Evolutionary conservation across 1,284 basidiomycete species (phyloP).

Genomic region (Laetiporus sulphureus): DNA sequence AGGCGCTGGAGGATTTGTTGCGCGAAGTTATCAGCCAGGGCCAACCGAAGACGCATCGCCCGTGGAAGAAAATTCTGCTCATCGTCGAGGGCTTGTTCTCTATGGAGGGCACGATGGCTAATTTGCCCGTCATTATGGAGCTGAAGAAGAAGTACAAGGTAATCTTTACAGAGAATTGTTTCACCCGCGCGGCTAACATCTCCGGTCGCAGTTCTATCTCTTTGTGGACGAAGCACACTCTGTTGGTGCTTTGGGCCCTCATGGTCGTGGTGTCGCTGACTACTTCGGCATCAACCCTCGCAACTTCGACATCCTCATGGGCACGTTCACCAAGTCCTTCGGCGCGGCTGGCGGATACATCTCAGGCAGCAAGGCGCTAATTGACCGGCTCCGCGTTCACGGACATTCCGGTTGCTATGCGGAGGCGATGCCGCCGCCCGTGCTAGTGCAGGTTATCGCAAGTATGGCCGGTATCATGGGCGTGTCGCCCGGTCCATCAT

Average conservation of each 20-base stretch:
- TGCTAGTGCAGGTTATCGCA: slow-evolving; percentile 87
- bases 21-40: slow-evolving; percentile 95
- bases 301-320: slow-evolving; percentile 92
- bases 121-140: slow-evolving; percentile 80
- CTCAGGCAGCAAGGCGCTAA: slow-evolving; percentile 73
- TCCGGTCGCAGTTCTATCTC: slow-evolving; percentile 73
- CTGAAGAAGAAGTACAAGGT: slow-evolving; percentile 97
- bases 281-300: slow-evolving; percentile 88
- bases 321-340: slow-evolving; percentile 98
- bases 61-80: slow-evolving; percentile 98
- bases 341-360: slow-evolving; percentile 97
- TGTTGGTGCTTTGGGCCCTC: slow-evolving; percentile 90
- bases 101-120: slow-evolving; percentile 94
- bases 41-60: slow-evolving; percentile 93
- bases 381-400: slow-evolving; percentile 76
- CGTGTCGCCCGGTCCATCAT: slow-evolving; percentile 50
- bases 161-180: slow-evolving; percentile 11
- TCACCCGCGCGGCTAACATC: background rate
- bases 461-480: slow-evolving; percentile 98
- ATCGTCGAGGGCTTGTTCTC: slow-evolving; percentile 96
- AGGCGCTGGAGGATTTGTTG: slow-evolving; percentile 74
- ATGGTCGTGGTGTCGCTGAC: slow-evolving; percentile 92
- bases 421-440: slow-evolving; percentile 88
- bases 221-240: slow-evolving; percentile 98
- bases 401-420: slow-evolving; percentile 88